These are phyloP conservation scores for Fusarium metavorans DNA, from an alignment of 2,329 filamentous ascomycete genomes.

Conservation along the genomic window DNA sequence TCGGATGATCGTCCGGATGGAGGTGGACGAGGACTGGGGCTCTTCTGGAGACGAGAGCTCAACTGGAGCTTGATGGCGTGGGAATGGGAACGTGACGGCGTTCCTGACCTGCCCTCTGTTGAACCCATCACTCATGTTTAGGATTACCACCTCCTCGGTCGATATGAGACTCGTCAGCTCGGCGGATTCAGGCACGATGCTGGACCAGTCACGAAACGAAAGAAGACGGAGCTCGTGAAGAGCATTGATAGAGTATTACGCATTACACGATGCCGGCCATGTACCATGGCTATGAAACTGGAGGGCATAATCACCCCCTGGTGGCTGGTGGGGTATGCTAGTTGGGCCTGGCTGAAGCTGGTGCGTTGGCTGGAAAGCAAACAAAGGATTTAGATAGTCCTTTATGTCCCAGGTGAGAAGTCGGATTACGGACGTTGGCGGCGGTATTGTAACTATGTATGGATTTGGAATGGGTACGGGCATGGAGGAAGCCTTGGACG, in stretches of 20 bases:
- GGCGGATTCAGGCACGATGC: conserved; percentile 23
- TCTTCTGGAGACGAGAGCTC: conserved; percentile 80
- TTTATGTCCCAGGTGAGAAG: conserved; percentile 51
- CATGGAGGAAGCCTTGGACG: conserved; percentile 31
- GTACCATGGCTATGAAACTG: conserved; percentile 8
- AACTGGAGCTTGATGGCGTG: conserved; percentile 89
- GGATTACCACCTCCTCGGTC: conserved; percentile 57
- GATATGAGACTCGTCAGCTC: conserved; percentile 49
- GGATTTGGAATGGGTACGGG: conserved; percentile 30
- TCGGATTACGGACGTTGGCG: conserved; percentile 31
- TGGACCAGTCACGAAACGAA: conserved; percentile 14
- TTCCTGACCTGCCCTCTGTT: conserved; percentile 54
- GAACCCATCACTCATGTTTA: conserved; percentile 64
- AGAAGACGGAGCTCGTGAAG: conserved; percentile 13
- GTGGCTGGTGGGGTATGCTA: conserved; percentile 26
- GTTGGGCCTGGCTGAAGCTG: conserved; percentile 38
- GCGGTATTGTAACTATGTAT: conserved; percentile 39
- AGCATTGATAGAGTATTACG: conserved; percentile 34
- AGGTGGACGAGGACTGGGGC: conserved; percentile 71
- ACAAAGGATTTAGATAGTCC: conserved; percentile 65
- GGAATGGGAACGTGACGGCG: conserved; percentile 73
- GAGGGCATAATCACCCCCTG: conserved; percentile 20
- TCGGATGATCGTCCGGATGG: conserved; percentile 75
- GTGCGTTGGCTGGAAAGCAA: conserved; percentile 51
- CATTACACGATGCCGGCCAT: conserved; percentile 22